Evolutionary conservation across 2,329 filamentous ascomycete species (phyloP).

Genomic region (Teratosphaeria zuluensis): DNA sequence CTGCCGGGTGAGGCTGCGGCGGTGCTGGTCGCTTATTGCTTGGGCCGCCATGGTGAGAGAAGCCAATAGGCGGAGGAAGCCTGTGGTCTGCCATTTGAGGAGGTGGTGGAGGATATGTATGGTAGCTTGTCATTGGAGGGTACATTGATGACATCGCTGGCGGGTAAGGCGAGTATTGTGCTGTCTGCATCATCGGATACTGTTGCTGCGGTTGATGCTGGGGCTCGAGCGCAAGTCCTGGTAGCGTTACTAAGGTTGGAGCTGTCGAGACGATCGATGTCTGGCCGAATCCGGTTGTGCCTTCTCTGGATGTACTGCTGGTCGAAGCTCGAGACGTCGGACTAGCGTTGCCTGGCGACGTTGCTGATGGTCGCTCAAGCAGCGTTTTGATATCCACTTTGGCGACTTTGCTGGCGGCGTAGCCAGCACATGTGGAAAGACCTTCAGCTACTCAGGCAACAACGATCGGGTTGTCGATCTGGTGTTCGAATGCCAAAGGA

Average conservation of each 20-base stretch:
- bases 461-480: neutral
- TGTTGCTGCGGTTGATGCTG: conserved; percentile 8
- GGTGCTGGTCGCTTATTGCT: conserved; percentile 33
- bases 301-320: conserved; percentile 17
- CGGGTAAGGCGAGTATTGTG: conserved; percentile 16
- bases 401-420: conserved; percentile 43
- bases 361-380: conserved; percentile 67
- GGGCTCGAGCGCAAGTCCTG: conserved; percentile 10
- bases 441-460: neutral
- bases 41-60: conserved; percentile 31
- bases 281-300: conserved; percentile 11
- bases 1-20: conserved; percentile 37
- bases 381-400: conserved; percentile 94
- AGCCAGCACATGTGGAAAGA: conserved; percentile 31
- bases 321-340: conserved; percentile 23
- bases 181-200: conserved; percentile 21
- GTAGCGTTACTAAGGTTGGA: conserved; percentile 13
- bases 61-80: conserved; percentile 16
- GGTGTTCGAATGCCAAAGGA: neutral
- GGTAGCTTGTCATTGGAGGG: conserved; percentile 19
- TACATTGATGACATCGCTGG: conserved; percentile 10
- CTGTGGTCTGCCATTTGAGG: conserved; percentile 18
- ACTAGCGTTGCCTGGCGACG: conserved; percentile 42
- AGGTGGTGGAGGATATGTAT: conserved; percentile 17
- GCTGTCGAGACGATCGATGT: conserved; percentile 15